Evolutionary conservation across 768 basidiomycete genomes (phyloP), one percentile per base, ranked within the genome.

Genomic region (Pleurotus ostreatus): DNA sequence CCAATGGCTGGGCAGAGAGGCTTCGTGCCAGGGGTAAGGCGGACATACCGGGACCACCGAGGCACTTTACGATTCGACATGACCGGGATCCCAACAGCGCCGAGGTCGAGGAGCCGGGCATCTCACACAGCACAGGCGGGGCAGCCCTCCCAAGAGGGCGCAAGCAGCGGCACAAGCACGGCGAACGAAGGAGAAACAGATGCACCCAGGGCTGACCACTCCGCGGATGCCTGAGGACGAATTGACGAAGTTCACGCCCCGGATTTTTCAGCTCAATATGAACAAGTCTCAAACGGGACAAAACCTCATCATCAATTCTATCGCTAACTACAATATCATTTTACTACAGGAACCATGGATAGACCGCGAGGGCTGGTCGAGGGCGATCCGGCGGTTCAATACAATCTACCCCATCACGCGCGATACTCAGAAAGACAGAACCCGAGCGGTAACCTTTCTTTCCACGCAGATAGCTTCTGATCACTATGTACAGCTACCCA

Each of bases 271-370:
- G 34, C 65, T 64, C 22, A 72, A 72, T 43, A 15, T 70, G 4
- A 65, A 66, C 56, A 64, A 68, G 44, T 70, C 70, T 2, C 55
- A 48, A 0, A 16, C 20, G 9, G 43, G 48, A 2, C 62, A 62
- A 49, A 34, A 25, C 3, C 46, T 59, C 34, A 37, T 66, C 1
- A 13, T 65, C 1, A n/a, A 59, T 3, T 30, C 30, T 1, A 30
- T 30, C 2, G 5, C 49, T 15, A 11, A 30, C 0, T 65, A 57
- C 25, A 66, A 72, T 57, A 59, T 74, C 1, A 49, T 65, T 0
- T 46, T 61, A 1, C 34, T 72, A 2, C 71, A 74, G 55, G 72
- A 74, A 61, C 72, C 71, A 0, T 57, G 64, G 45, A 56, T 71
- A 4, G 63, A 70, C 53, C 46, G 26, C 3, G 20, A 39, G 0